Conservation (phyloP, 352 stramenopile genomes). For the Phytophthora citrophthora region DNA sequence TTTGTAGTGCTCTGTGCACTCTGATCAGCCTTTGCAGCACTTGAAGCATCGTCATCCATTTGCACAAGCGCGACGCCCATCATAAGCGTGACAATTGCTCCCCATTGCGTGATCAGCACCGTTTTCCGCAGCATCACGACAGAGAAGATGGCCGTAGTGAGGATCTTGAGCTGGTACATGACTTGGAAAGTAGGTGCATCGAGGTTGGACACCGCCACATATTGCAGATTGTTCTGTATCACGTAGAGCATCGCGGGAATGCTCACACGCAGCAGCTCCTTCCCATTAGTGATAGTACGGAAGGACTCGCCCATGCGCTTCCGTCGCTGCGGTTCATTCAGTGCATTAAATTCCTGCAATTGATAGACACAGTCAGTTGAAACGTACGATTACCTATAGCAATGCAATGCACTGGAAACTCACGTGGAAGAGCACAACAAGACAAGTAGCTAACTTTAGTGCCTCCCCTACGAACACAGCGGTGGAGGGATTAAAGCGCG, state of each 20-base stretch:
- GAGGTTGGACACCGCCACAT: constrained; percentile 81
- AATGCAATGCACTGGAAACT: constrained; percentile 2
- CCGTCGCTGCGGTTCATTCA: constrained; percentile 31
- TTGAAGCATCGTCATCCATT: constrained; percentile 52
- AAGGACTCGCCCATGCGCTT: constrained; percentile 36
- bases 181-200: constrained; percentile 84
- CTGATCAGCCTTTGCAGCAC: constrained; percentile 15
- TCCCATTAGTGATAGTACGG: constrained; percentile 60
- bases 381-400: background rate
- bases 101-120: constrained; percentile 81
- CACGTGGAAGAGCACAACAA: constrained; percentile 55
- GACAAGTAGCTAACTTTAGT: constrained; percentile 68
- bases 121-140: constrained; percentile 75
- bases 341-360: constrained; percentile 35
- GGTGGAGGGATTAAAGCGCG: constrained; percentile 78
- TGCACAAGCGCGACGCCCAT: constrained; percentile 81
- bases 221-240: constrained; percentile 88
- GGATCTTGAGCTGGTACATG: constrained; percentile 90
- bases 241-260: constrained; percentile 83
- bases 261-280: constrained; percentile 76
- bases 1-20: constrained; percentile 67
- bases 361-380: constrained; percentile 1
- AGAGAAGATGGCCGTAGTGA: constrained; percentile 88
- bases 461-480: constrained; percentile 77
- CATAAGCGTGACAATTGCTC: constrained; percentile 83